A percentile compares a stretch with the other conserved stretches of the same genome.
Evolutionary conservation across 176 grass and related monocot species (phyloP).

Genomic region (Carex myosuroides): DNA sequence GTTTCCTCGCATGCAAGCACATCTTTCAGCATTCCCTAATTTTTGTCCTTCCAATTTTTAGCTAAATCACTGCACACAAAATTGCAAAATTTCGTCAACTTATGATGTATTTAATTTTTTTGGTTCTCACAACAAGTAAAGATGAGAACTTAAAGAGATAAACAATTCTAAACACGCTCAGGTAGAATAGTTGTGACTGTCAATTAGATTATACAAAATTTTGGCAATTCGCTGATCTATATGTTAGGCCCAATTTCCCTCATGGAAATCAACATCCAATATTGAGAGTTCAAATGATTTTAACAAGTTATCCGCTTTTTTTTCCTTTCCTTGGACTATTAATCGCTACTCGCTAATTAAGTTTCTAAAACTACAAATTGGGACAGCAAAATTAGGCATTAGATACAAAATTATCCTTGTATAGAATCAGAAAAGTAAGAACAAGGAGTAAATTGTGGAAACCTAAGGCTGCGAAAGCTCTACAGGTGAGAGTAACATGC

Average conservation of each 20-base stretch:
- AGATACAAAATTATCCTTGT: neutral
- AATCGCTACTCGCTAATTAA: neutral
- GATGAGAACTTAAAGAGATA: neutral
- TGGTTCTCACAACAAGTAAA: neutral
- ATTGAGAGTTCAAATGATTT: neutral
- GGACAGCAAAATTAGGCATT: neutral
- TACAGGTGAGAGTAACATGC: neutral
- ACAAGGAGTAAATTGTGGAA: neutral
- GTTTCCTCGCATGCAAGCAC: slow-evolving; percentile 56
- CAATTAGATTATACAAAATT: neutral
- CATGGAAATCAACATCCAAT: neutral
- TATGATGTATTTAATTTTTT: neutral
- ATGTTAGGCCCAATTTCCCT: neutral
- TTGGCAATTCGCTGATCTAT: neutral
- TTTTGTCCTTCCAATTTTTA: slow-evolving; percentile 33
- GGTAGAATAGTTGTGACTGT: neutral
- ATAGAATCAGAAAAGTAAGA: neutral
- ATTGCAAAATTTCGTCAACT: neutral
- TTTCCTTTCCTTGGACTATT: neutral
- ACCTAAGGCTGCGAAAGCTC: neutral
- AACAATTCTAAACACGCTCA: neutral
- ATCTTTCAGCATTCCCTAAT: slow-evolving; percentile 84
- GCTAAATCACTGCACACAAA: slow-evolving; percentile 18
- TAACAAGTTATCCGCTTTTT: neutral
- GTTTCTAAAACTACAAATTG: neutral